Evolutionary conservation across 371 early-diverging fungal genomes (phyloP), one percentile per base, ranked within the genome.

Genomic region (Nematocida major): DNA sequence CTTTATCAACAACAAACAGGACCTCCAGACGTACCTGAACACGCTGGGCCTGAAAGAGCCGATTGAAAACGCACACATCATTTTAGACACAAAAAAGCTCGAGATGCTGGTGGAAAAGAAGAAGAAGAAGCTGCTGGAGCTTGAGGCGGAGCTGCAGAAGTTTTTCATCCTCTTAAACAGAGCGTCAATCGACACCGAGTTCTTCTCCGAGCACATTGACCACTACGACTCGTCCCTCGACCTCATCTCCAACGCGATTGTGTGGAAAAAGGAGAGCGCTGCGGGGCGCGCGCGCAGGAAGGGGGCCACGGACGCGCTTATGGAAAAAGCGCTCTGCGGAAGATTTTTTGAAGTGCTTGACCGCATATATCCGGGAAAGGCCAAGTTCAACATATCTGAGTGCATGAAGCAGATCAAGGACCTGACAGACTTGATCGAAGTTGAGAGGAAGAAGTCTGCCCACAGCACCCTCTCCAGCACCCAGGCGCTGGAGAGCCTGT

Each of bases 111-210:
- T 77, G 28, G 42, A 70, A 18, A 65, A 79, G 61, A 77, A 76
- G 62, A 78, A 82, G 42, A 48, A 68, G 24, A 43, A 36, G 30
- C 68, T 84, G 26, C 57, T 79, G 34, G 59, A 68, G 24, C 66
- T 85, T n/a, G 85, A 85, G 61, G 79, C 80, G 40, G 82, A 82
- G 66, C 67, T 83, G 7, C 66, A 82, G 34, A 24, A 18, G 3
- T 67, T 67, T 38, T 79, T 82, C 24, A 26, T 40, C 18, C 54
- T 53, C 20, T 79, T 84, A 53, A 73, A 81, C 4, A 62, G 15
- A 4, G 1, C 48, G 1, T 68, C 67, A 2, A 22, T 61, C 7
- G 43, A 76, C 11, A 67, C 30, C 4, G 59, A 73, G 11, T 78
- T 68, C 34, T 67, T 54, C 42, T 53, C 24, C 0, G 28, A 73